Conservation (phyloP, 176 grass and related monocot genomes). For the barley (Hordeum vulgare) region DNA sequence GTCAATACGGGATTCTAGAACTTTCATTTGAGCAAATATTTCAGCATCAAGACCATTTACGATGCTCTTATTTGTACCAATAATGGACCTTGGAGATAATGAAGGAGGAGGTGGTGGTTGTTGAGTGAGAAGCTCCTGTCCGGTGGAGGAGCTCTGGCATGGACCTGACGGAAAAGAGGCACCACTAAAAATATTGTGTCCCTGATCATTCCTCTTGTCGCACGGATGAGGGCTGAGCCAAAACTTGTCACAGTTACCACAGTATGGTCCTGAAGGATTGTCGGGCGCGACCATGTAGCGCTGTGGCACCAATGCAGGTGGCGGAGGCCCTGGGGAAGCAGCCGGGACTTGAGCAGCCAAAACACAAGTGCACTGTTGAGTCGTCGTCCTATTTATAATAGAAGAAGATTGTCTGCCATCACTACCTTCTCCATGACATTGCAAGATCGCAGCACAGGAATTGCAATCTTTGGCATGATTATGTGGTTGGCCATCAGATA, state of each 20-base stretch:
- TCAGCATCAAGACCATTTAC: conserved; percentile 20
- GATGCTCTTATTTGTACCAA: conserved; percentile 10
- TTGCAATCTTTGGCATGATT: conserved; percentile 22
- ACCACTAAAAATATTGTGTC: not conserved
- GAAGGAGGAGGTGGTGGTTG: not conserved
- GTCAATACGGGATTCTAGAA: not conserved
- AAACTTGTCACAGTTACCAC: not conserved
- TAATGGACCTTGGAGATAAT: not conserved
- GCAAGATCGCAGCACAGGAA: not conserved
- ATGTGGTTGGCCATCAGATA: conserved; percentile 11
- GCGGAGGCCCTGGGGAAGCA: not conserved
- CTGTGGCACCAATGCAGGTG: not conserved
- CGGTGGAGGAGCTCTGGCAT: not conserved
- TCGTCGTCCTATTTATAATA: not conserved
- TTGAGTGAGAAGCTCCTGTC: not conserved
- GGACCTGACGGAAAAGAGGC: not conserved
- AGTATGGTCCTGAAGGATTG: not conserved
- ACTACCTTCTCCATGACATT: conserved; percentile 14
- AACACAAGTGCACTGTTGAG: not conserved
- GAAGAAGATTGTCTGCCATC: conserved; percentile 9
- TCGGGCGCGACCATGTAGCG: not conserved
- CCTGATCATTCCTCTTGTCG: not conserved
- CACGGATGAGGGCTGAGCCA: not conserved
- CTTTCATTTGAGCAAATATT: conserved; percentile 3
- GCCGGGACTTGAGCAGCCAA: not conserved